Percentiles rank a stretch among this genome's conserved stretches.
Conservation (phyloP, 805 yeast species). For the Kurtzmaniella fragi region DNA sequence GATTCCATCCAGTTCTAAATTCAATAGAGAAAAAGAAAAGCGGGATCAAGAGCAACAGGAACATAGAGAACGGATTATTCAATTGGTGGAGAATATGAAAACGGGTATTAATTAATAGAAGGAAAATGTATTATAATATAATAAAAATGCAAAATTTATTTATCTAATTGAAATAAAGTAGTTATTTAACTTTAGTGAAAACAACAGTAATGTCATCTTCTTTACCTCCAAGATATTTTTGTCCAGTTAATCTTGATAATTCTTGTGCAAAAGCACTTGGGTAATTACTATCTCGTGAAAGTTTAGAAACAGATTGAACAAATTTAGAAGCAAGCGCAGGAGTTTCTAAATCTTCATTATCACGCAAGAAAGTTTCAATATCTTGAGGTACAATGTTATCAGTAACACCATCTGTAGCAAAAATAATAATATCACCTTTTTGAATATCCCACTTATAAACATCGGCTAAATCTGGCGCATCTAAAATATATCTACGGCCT, state of each 20-base stretch:
- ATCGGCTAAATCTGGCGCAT: slow-evolving; percentile 66
- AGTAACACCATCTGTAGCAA: slow-evolving; percentile 92
- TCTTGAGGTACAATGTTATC: slow-evolving; percentile 78
- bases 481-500: slow-evolving; percentile 63
- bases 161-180: not conserved
- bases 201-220: slow-evolving; percentile 92
- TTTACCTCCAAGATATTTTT: slow-evolving; percentile 81
- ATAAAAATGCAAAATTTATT: not conserved
- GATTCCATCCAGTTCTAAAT: slow-evolving; percentile 50
- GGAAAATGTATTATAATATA: not conserved
- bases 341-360: slow-evolving; percentile 34
- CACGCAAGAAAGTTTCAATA: slow-evolving; percentile 62
- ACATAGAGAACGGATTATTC: slow-evolving; percentile 55
- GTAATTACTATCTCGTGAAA: slow-evolving; percentile 67
- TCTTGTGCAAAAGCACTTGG: slow-evolving; percentile 87
- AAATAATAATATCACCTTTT: slow-evolving; percentile 69
- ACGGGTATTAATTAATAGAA: slow-evolving; percentile 1
- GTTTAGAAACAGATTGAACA: slow-evolving; percentile 59
- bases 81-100: slow-evolving; percentile 45
- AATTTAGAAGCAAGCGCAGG: slow-evolving; percentile 45
- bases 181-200: slow-evolving; percentile 52
- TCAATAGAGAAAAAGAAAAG: slow-evolving; percentile 48
- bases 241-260: slow-evolving; percentile 59
- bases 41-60: slow-evolving; percentile 46
- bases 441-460: slow-evolving; percentile 58